These are phyloP conservation scores for Syncephalis fuscata DNA, from an alignment of 371 early-diverging fungal genomes.

Conservation along the genomic window DNA sequence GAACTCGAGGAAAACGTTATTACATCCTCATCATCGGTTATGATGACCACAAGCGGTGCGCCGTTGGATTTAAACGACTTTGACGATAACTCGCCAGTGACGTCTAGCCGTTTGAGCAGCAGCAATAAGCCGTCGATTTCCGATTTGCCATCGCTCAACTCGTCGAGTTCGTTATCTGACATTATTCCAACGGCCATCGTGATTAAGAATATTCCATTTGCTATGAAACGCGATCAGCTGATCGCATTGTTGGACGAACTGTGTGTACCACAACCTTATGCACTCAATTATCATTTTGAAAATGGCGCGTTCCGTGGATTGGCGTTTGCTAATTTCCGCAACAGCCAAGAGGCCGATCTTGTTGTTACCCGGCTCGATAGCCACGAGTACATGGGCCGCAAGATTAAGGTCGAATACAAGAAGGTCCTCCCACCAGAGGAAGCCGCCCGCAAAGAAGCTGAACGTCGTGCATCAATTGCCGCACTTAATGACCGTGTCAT, in stretches of 20 bases:
- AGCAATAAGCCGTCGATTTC: conserved; percentile 8
- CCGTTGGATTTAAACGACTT: conserved; percentile 8
- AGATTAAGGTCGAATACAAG: conserved; percentile 68
- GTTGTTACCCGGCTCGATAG: conserved; percentile 51
- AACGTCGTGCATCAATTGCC: background rate
- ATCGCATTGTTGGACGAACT: conserved; percentile 27
- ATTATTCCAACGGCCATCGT: conserved; percentile 62
- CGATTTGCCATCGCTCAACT: background rate
- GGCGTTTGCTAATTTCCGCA: conserved; percentile 68
- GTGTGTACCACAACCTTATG: conserved; percentile 55
- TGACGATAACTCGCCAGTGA: background rate
- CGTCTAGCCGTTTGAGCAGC: conserved; percentile 18
- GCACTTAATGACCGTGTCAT: background rate
- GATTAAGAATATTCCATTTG: conserved; percentile 70
- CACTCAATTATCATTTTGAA: conserved; percentile 70
- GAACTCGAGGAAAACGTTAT: conserved; percentile 14
- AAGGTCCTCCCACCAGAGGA: background rate
- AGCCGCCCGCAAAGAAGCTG: background rate
- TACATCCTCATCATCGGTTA: conserved; percentile 8
- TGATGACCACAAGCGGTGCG: conserved; percentile 7
- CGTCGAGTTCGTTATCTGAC: conserved; percentile 7
- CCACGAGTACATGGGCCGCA: conserved; percentile 49
- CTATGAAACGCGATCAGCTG: conserved; percentile 56
- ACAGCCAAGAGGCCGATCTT: conserved; percentile 51
- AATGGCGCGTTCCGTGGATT: conserved; percentile 63